Conservation (phyloP, 805 yeast species). For the Metschnikowia rubicola region DNA sequence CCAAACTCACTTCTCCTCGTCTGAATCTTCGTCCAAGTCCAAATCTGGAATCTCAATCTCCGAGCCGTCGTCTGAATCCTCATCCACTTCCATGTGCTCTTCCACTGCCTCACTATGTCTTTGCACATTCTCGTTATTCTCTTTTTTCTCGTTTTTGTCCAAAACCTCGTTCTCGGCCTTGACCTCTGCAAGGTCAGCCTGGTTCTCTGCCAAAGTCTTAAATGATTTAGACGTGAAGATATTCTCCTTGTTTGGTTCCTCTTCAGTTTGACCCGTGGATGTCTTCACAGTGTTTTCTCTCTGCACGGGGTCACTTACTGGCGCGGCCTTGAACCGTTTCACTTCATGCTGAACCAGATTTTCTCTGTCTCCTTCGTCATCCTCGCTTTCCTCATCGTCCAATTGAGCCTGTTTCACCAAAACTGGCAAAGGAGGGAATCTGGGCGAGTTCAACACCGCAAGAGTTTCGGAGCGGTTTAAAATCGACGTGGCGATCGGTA, state of each 20-base stretch:
- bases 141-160: background rate
- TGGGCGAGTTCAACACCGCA: slow-evolving; percentile 67
- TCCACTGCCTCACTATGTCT: background rate
- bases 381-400: slow-evolving; percentile 6
- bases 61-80: slow-evolving; percentile 27
- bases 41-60: slow-evolving; percentile 53
- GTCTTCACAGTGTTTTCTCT: background rate
- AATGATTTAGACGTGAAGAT: slow-evolving; percentile 6
- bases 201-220: background rate
- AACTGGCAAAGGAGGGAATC: slow-evolving; percentile 54
- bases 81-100: background rate
- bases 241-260: background rate
- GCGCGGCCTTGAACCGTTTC: slow-evolving; percentile 1
- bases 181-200: slow-evolving; percentile 4
- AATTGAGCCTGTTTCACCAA: background rate
- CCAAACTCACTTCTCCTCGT: slow-evolving; percentile 22
- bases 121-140: background rate
- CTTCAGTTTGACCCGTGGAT: background rate
- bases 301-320: background rate
- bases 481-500: slow-evolving; percentile 64
- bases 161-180: slow-evolving; percentile 7
- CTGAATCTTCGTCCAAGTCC: slow-evolving; percentile 44
- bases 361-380: slow-evolving; percentile 7
- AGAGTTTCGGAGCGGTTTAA: slow-evolving; percentile 49
- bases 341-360: background rate